phyloP scores from a whole-genome alignment of 2,329 filamentous ascomycete genomes.

The Chalaropsis thielavioides region DNA sequence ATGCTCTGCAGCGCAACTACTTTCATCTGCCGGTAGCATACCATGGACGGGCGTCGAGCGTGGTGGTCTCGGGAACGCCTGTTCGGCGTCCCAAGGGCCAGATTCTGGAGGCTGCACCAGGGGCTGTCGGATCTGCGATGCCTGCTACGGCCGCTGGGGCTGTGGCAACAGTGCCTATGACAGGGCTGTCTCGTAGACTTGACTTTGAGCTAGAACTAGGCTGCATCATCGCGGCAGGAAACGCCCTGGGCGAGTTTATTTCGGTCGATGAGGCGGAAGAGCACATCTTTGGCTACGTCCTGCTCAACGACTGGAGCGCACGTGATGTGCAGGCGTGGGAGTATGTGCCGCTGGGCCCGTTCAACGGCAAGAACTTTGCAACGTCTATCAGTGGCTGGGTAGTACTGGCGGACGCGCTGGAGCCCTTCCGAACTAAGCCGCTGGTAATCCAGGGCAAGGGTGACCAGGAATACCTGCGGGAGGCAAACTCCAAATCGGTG shows the following conservation, averaged over 20 bases:
- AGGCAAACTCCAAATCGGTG: slow-evolving; percentile 15
- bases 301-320: slow-evolving; percentile 46
- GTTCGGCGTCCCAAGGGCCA: slow-evolving; percentile 55
- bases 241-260: slow-evolving; percentile 47
- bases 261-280: slow-evolving; percentile 46
- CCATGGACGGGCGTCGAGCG: slow-evolving; percentile 55
- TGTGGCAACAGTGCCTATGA: slow-evolving; percentile 5
- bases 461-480: slow-evolving; percentile 19
- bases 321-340: slow-evolving; percentile 43
- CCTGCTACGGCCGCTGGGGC: not conserved
- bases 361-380: slow-evolving; percentile 43
- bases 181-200: slow-evolving; percentile 25
- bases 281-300: slow-evolving; percentile 52
- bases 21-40: slow-evolving; percentile 61
- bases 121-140: not conserved
- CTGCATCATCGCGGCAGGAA: slow-evolving; percentile 49
- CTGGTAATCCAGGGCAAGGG: slow-evolving; percentile 18
- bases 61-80: slow-evolving; percentile 55
- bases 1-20: slow-evolving; percentile 60
- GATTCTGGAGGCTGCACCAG: slow-evolving; percentile 30
- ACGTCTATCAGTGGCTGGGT: slow-evolving; percentile 45
- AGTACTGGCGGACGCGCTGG: slow-evolving; percentile 38
- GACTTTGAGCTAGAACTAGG: slow-evolving; percentile 62
- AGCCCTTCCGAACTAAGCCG: slow-evolving; percentile 19
- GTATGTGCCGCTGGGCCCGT: slow-evolving; percentile 42